Conservation (phyloP, 176 grass and related monocot genomes). For the Rhipidocladum racemiflorum region DNA sequence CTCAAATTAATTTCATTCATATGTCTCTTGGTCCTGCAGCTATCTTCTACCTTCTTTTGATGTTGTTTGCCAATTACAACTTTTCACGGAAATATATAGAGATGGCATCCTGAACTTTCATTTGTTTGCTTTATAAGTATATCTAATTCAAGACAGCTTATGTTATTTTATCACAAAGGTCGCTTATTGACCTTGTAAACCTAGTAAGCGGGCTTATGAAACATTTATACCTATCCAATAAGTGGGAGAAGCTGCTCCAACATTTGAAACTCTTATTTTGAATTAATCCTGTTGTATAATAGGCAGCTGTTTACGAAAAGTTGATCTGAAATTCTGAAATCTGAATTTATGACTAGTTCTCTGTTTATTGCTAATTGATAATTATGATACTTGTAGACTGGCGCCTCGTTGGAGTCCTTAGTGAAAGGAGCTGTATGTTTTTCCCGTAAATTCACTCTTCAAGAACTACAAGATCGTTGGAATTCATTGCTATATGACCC, state of each 20-base stretch:
- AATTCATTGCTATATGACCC: slow-evolving; percentile 53
- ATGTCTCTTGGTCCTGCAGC: neutral
- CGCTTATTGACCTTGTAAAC: slow-evolving; percentile 19
- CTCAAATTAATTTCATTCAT: neutral
- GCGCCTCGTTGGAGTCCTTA: slow-evolving; percentile 69
- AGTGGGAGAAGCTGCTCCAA: neutral
- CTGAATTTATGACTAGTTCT: neutral
- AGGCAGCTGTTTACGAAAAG: neutral
- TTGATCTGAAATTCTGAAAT: neutral
- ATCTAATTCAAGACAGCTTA: neutral
- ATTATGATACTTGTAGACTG: slow-evolving; percentile 39
- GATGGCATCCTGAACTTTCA: neutral
- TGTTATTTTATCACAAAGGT: neutral
- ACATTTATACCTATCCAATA: neutral
- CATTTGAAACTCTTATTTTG: neutral
- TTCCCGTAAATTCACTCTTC: slow-evolving; percentile 57
- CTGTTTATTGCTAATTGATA: slow-evolving; percentile 18
- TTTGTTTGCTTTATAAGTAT: neutral
- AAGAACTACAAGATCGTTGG: slow-evolving; percentile 70
- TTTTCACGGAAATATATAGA: neutral
- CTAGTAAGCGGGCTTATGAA: slow-evolving; percentile 7
- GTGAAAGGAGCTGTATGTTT: slow-evolving; percentile 68
- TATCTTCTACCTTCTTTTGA: neutral
- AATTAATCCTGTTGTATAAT: neutral
- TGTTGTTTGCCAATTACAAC: slow-evolving; percentile 8